A percentile compares a stretch with the other conserved stretches of the same genome.
Evolutionary conservation across 169 alveolate genomes (phyloP).

Genomic region (Plasmodium gaboni): DNA sequence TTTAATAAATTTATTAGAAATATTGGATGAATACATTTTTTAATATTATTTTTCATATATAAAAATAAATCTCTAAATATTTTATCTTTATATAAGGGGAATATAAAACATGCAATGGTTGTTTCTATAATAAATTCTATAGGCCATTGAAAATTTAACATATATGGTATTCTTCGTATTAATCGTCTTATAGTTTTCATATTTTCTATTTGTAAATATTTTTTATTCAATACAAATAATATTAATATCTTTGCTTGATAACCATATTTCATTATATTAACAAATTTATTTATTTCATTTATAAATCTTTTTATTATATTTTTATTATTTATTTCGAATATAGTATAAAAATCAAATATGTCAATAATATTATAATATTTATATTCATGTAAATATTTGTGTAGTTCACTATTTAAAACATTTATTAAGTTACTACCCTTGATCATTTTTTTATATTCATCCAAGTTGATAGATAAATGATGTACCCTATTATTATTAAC

Average conservation of each 20-base stretch:
- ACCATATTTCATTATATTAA: conserved; percentile 62
- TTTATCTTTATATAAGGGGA: conserved; percentile 10
- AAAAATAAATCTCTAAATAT: conserved; percentile 24
- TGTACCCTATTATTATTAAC: background rate
- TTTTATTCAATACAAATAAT: conserved; percentile 36
- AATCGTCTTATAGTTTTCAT: conserved; percentile 30
- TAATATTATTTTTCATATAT: conserved; percentile 51
- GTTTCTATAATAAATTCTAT: conserved; percentile 49
- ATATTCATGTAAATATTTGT: conserved; percentile 42
- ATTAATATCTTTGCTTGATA: conserved; percentile 64
- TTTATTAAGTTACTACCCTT: conserved; percentile 11
- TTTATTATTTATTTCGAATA: conserved; percentile 24
- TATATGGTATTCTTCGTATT: conserved; percentile 47
- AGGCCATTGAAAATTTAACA: conserved; percentile 73
- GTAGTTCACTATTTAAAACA: conserved; percentile 23
- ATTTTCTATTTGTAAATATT: conserved; percentile 41
- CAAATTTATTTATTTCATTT: conserved; percentile 45
- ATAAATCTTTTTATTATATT: conserved; percentile 36
- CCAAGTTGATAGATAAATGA: background rate
- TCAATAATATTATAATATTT: conserved; percentile 63
- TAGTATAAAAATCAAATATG: conserved; percentile 47
- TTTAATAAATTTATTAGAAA: conserved; percentile 24
- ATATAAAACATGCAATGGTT: conserved; percentile 39
- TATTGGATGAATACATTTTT: conserved; percentile 47
- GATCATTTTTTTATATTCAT: background rate